Percentiles rank a stretch among this genome's conserved stretches.
phyloP scores from a whole-genome alignment of 208 protist genomes.

The Trypanosoma mega region DNA sequence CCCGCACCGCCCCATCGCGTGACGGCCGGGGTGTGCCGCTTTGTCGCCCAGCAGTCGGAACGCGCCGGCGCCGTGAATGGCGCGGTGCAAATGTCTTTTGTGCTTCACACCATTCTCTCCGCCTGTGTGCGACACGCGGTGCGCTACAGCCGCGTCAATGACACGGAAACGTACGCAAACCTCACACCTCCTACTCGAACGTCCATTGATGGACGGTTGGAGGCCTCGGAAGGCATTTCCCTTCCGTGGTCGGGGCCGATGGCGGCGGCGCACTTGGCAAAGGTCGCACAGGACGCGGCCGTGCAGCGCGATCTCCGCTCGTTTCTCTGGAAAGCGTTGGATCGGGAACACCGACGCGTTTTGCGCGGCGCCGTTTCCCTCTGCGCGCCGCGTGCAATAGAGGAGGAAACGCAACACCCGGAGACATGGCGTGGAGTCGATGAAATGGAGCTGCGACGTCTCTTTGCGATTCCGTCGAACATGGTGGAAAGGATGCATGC shows the following conservation, averaged over 20 bases:
- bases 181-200: too few species aligned
- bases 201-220: too few species aligned
- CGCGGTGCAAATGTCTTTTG: constrained; percentile 11
- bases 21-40: constrained; percentile 7
- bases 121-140: constrained; percentile 26
- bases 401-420: neutral
- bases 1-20: constrained; percentile 12
- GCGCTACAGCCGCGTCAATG: constrained; percentile 10
- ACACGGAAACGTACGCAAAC: too few species aligned
- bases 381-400: neutral
- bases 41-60: constrained; percentile 19
- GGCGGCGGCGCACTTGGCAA: constrained; percentile 12
- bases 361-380: neutral
- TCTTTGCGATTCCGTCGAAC: too few species aligned
- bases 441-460: too few species aligned
- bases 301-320: constrained; percentile 20
- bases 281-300: constrained; percentile 10
- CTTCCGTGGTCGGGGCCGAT: constrained; percentile 22
- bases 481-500: too few species aligned
- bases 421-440: neutral
- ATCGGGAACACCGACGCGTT: constrained; percentile 24
- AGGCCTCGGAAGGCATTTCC: constrained; percentile 3
- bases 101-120: constrained; percentile 22
- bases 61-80: constrained; percentile 8
- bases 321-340: constrained; percentile 22